A percentile compares a stretch with the other conserved stretches of the same genome.
Evolutionary conservation across 2,329 filamentous ascomycete genomes (phyloP).

Genomic region (Fusarium subtropicale): DNA sequence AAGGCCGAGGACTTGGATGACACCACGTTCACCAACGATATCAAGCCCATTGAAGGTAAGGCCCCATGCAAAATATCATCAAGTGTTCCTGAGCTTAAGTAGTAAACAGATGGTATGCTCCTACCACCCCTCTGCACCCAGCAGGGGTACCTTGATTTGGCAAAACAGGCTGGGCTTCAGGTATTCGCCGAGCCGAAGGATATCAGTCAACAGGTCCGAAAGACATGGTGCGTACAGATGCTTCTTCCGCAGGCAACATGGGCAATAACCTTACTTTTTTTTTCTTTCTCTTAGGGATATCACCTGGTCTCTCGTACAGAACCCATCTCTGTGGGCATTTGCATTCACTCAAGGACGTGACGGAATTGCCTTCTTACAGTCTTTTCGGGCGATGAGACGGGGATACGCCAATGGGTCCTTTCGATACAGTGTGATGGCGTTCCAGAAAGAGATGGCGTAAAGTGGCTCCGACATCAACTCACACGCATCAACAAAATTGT

Average conservation of each 20-base stretch:
- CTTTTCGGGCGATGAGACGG: conserved; percentile 70
- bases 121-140: conserved; percentile 67
- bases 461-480: neutral
- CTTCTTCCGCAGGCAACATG: too few relatives aligned
- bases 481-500: neutral
- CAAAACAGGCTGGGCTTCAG: conserved; percentile 60
- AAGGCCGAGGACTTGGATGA: conserved; percentile 61
- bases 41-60: conserved; percentile 68
- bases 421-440: conserved; percentile 68
- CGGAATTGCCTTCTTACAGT: conserved; percentile 69
- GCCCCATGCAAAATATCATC: neutral
- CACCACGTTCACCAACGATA: conserved; percentile 61
- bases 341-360: conserved; percentile 70
- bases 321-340: conserved; percentile 70
- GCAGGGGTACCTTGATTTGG: conserved; percentile 64
- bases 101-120: conserved; percentile 66
- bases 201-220: conserved; percentile 68
- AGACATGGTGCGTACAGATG: conserved; percentile 64
- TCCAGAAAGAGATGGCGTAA: conserved; percentile 55
- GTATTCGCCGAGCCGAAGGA: conserved; percentile 62
- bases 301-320: conserved; percentile 70
- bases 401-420: conserved; percentile 70
- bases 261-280: neutral
- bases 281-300: conserved; percentile 63
- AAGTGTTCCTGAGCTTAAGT: conserved; percentile 4